These are phyloP conservation scores for Magnaporthiopsis rhizophila DNA, from an alignment of 2,329 filamentous ascomycete species.

Conservation along the genomic window DNA sequence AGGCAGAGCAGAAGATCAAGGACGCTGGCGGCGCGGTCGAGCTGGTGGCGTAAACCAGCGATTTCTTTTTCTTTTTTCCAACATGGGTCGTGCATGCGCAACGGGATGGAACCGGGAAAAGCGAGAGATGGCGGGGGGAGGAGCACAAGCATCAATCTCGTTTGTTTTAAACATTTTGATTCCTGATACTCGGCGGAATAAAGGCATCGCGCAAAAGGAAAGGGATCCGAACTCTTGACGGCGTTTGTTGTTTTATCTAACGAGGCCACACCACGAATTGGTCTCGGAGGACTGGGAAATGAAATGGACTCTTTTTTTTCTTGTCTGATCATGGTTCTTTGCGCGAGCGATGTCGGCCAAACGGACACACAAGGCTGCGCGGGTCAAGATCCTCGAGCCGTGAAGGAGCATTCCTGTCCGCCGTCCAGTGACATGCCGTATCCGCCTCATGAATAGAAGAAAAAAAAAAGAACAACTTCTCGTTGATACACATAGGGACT, in stretches of 20 bases:
- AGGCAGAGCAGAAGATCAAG: slow-evolving; percentile 98
- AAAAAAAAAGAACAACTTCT: neutral
- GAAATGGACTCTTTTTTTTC: neutral
- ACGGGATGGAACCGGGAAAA: neutral
- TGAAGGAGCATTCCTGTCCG: neutral
- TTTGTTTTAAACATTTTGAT: neutral
- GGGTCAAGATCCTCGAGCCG: neutral
- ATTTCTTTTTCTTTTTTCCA: slow-evolving; percentile 4
- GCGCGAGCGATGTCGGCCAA: neutral
- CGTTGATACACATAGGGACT: neutral
- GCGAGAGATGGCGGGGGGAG: neutral
- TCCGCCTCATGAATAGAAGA: neutral
- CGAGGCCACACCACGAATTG: slow-evolving; percentile 6
- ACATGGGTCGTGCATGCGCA: neutral
- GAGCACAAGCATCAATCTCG: neutral
- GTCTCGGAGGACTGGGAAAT: neutral
- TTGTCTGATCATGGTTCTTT: neutral
- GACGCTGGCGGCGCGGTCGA: slow-evolving; percentile 94
- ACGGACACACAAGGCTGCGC: neutral
- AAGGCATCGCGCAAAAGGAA: slow-evolving; percentile 7
- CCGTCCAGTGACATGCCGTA: too few species aligned
- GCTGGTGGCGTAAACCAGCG: slow-evolving; percentile 69
- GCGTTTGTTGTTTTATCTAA: slow-evolving; percentile 8
- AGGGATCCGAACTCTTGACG: slow-evolving; percentile 3
- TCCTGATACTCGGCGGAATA: neutral